A percentile compares a stretch with the other conserved stretches of the same genome.
Conservation (phyloP, 768 basidiomycete species). For the Macrocybe gigantea region DNA sequence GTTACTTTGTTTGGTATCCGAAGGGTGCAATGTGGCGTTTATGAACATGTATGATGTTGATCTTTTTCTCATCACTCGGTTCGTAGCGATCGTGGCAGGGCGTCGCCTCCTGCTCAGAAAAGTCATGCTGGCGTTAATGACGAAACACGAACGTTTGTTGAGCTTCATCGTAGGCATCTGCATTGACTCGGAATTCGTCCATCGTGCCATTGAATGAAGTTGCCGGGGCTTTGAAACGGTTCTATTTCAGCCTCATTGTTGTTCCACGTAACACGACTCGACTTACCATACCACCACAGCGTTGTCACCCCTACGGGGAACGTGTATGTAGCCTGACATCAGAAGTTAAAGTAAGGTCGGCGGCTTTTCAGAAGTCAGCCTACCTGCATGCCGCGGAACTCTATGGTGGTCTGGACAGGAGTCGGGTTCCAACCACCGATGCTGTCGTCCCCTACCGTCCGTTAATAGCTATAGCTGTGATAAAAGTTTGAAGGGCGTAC, state of each 20-base stretch:
- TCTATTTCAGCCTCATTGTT: neutral
- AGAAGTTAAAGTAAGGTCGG: neutral
- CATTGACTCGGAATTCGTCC: neutral
- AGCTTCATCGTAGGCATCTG: neutral
- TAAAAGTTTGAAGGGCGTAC: constrained; percentile 21
- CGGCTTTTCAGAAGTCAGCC: constrained; percentile 7
- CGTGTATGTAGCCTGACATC: constrained; percentile 51
- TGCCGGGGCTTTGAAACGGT: neutral
- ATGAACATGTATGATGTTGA: too few relatives aligned
- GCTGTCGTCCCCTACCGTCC: constrained; percentile 37
- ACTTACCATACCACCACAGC: constrained; percentile 40
- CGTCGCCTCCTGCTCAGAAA: too few relatives aligned
- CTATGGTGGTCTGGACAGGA: constrained; percentile 49
- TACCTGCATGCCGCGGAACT: constrained; percentile 56
- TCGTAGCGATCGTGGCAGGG: too few relatives aligned
- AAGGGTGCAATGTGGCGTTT: too few relatives aligned
- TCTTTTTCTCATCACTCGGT: too few relatives aligned
- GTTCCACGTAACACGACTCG: neutral
- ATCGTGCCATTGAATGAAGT: constrained; percentile 6
- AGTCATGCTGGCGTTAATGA: too few relatives aligned
- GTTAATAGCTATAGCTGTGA: neutral
- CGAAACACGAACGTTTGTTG: neutral
- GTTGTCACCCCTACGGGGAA: constrained; percentile 72
- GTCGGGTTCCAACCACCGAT: constrained; percentile 46
- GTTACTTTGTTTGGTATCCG: too few relatives aligned